Evolutionary conservation across 2,329 filamentous ascomycete species (phyloP).

Genomic region (Cercospora zeina): DNA sequence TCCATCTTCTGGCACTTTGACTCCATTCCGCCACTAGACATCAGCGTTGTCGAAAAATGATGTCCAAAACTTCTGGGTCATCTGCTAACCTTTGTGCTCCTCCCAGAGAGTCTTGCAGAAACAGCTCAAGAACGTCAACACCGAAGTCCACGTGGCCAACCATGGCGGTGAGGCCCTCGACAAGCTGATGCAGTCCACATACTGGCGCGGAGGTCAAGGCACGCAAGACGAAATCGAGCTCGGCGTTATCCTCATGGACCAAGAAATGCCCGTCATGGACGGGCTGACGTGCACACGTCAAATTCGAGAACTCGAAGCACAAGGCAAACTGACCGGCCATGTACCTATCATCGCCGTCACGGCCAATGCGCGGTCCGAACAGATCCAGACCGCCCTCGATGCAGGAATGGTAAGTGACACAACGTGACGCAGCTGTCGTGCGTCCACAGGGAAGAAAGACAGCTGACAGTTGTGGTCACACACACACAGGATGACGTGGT

Average conservation of each 20-base stretch:
- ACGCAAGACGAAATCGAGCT: constrained; percentile 31
- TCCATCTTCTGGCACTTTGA: background rate
- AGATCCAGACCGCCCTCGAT: constrained; percentile 68
- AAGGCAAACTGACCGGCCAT: constrained; percentile 62
- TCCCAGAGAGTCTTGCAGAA: constrained; percentile 54
- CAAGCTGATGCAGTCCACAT: constrained; percentile 46
- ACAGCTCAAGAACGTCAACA: constrained; percentile 52
- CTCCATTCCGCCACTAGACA: background rate
- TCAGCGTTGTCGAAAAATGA: background rate
- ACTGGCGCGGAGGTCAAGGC: constrained; percentile 41
- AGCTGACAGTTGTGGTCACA: constrained; percentile 26
- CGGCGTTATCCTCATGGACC: constrained; percentile 70
- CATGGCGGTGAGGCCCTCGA: constrained; percentile 54
- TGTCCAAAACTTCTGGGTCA: background rate
- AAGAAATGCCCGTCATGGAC: constrained; percentile 71
- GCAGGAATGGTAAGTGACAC: constrained; percentile 62
- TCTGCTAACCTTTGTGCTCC: constrained; percentile 1
- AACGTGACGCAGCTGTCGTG: constrained; percentile 4
- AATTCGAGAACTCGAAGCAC: constrained; percentile 67
- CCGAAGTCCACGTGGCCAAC: constrained; percentile 50
- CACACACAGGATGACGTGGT: constrained; percentile 52
- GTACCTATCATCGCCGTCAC: constrained; percentile 83
- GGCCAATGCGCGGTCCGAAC: constrained; percentile 73
- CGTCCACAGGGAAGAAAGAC: constrained; percentile 7
- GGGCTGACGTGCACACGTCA: constrained; percentile 70